These are phyloP conservation scores for Boletus rubescentipes DNA, from an alignment of 768 basidiomycete genomes.

Conservation along the genomic window DNA sequence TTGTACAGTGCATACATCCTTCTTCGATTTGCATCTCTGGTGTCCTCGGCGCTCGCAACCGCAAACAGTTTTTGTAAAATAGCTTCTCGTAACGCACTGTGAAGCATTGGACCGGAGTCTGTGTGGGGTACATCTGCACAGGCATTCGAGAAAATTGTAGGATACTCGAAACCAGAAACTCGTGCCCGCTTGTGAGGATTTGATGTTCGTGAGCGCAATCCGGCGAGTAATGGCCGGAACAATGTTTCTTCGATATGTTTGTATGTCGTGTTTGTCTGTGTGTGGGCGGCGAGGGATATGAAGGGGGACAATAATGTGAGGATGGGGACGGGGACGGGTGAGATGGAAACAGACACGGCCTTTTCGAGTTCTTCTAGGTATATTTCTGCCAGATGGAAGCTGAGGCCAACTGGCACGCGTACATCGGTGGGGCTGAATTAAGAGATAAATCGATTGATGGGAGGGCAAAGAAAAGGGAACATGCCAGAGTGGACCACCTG, in stretches of 20 bases:
- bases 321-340: slow-evolving; percentile 46
- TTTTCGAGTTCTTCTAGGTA: slow-evolving; percentile 89
- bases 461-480: slow-evolving; percentile 15
- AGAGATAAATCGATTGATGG: slow-evolving; percentile 4
- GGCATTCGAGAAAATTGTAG: slow-evolving; percentile 50
- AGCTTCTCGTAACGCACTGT: slow-evolving; percentile 45
- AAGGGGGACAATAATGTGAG: slow-evolving; percentile 66
- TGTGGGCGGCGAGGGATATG: slow-evolving; percentile 66
- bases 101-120: slow-evolving; percentile 40
- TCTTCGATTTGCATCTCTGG: slow-evolving; percentile 74
- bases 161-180: slow-evolving; percentile 33
- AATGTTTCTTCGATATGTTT: slow-evolving; percentile 69
- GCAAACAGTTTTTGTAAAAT: slow-evolving; percentile 69
- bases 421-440: slow-evolving; percentile 59
- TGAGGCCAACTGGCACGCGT: slow-evolving; percentile 73
- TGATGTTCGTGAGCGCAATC: slow-evolving; percentile 41
- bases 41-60: slow-evolving; percentile 69
- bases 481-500: slow-evolving; percentile 87
- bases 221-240: slow-evolving; percentile 65
- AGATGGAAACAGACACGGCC: slow-evolving; percentile 36
- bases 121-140: slow-evolving; percentile 43
- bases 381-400: slow-evolving; percentile 86
- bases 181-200: slow-evolving; percentile 50
- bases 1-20: slow-evolving; percentile 85
- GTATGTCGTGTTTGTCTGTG: slow-evolving; percentile 62